phyloP scores from a whole-genome alignment of 495 filamentous ascomycete species.

The Haplographium delicatum region DNA sequence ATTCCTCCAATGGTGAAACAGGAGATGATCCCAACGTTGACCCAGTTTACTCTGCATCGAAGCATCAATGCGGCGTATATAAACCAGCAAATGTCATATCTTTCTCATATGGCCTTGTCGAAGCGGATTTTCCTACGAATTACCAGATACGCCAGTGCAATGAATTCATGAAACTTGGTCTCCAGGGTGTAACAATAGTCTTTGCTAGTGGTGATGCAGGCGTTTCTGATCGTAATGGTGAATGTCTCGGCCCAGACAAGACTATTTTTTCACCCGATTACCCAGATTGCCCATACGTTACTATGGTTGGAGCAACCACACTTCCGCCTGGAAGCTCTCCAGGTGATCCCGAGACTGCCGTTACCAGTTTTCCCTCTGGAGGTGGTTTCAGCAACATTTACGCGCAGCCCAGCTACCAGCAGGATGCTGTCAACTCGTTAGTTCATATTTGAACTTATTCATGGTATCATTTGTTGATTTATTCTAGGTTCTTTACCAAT shows the following conservation, averaged over 20 bases:
- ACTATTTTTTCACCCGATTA: constrained; percentile 30
- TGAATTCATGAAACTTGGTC: constrained; percentile 35
- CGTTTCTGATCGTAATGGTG: constrained; percentile 36
- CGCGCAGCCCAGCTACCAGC: constrained; percentile 50
- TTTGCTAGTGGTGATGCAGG: constrained; percentile 35
- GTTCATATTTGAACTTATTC: not conserved
- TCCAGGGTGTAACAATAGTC: constrained; percentile 34
- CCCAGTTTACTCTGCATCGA: constrained; percentile 33
- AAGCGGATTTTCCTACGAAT: constrained; percentile 42
- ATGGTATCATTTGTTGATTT: not conserved
- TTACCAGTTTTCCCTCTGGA: constrained; percentile 35
- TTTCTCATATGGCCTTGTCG: constrained; percentile 50
- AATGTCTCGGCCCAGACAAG: constrained; percentile 17
- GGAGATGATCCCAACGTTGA: constrained; percentile 40
- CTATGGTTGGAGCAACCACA: constrained; percentile 39
- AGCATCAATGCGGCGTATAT: constrained; percentile 61
- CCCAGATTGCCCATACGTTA: constrained; percentile 44
- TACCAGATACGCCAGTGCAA: constrained; percentile 34
- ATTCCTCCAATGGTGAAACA: constrained; percentile 18
- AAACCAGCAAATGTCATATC: constrained; percentile 52
- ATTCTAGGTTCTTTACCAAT: constrained; percentile 39
- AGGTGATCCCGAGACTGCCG: constrained; percentile 28
- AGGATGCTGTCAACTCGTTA: constrained; percentile 35
- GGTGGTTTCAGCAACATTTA: constrained; percentile 68
- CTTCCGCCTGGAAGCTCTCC: constrained; percentile 21